Conservation (phyloP, 1,139 yeast species). For the Pichia sp. region DNA sequence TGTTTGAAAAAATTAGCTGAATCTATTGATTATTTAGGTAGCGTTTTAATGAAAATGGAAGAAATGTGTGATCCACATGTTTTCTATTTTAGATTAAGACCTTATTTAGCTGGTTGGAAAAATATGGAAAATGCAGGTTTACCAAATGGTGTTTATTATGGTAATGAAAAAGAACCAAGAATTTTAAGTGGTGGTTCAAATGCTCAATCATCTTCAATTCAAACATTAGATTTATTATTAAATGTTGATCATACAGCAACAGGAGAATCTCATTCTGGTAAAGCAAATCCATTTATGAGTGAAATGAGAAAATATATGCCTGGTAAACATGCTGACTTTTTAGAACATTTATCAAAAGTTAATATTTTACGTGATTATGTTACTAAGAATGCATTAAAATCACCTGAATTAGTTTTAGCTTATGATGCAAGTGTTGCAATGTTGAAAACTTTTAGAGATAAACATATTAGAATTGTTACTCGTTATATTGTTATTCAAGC, state of each 20-base stretch:
- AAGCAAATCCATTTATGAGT: conserved; percentile 57
- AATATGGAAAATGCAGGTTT: conserved; percentile 86
- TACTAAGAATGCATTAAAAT: conserved; percentile 31
- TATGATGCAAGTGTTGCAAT: conserved; percentile 89
- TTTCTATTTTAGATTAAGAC: conserved; percentile 79
- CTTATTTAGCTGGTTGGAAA: conserved; percentile 91
- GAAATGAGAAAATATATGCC: conserved; percentile 93
- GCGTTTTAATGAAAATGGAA: conserved; percentile 74
- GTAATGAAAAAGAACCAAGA: conserved; percentile 53
- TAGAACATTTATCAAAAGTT: conserved; percentile 49
- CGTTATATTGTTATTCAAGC: conserved; percentile 81
- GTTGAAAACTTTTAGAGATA: conserved; percentile 83
- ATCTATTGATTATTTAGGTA: conserved; percentile 67
- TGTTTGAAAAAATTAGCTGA: conserved; percentile 65
- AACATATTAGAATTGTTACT: conserved; percentile 87
- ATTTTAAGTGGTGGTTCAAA: conserved; percentile 85
- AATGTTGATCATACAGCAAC: conserved; percentile 74
- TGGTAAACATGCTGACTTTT: conserved; percentile 68
- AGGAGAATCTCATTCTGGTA: conserved; percentile 39
- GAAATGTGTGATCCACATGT: conserved; percentile 94
- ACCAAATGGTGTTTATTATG: conserved; percentile 68
- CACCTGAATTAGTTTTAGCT: conserved; percentile 58
- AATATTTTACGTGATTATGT: conserved; percentile 65
- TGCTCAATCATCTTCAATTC: conserved; percentile 87
- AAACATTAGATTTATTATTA: conserved; percentile 71